These are phyloP conservation scores for Elaeis oleifera DNA, from an alignment of 202 grass and related monocot genomes.

Conservation along the genomic window DNA sequence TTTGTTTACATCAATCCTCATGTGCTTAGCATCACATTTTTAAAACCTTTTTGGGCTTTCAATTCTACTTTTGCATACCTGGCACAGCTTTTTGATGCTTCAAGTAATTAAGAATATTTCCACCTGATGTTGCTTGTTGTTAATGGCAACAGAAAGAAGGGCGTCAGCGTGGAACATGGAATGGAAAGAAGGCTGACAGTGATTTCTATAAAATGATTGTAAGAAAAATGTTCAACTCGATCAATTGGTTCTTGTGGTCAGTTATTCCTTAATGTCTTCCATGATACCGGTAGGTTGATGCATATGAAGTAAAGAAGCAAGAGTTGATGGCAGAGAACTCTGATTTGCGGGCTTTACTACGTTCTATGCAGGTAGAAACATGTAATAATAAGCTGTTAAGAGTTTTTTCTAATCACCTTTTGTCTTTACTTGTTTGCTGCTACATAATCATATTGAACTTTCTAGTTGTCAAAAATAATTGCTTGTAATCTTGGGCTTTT, in stretches of 20 bases:
- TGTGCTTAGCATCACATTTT: background rate
- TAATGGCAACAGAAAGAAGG: slow-evolving; percentile 84
- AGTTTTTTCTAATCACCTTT: slow-evolving; percentile 3
- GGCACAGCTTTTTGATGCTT: background rate
- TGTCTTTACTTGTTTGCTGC: background rate
- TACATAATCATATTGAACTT: too few species aligned
- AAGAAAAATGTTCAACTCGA: slow-evolving; percentile 20
- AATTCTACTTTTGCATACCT: background rate
- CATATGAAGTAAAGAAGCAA: slow-evolving; percentile 97
- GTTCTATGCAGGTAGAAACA: slow-evolving; percentile 81
- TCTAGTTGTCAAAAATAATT: too few species aligned
- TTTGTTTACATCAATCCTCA: background rate
- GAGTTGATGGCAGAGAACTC: slow-evolving; percentile 90
- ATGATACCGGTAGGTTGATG: slow-evolving; percentile 55
- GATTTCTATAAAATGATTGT: slow-evolving; percentile 99
- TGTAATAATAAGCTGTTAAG: slow-evolving; percentile 6
- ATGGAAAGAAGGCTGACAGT: slow-evolving; percentile 85
- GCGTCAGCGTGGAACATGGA: slow-evolving; percentile 86
- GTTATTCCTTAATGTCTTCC: slow-evolving; percentile 21
- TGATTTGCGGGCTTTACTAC: slow-evolving; percentile 77
- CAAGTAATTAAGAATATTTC: slow-evolving; percentile 4
- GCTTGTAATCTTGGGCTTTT: too few species aligned
- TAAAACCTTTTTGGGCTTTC: background rate
- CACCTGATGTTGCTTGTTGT: slow-evolving; percentile 16
- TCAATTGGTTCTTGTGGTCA: slow-evolving; percentile 14